Evolutionary conservation across 148 eudicot genomes (phyloP), one percentile per base, ranked within the genome.

Genomic region (Silene uniflora): DNA sequence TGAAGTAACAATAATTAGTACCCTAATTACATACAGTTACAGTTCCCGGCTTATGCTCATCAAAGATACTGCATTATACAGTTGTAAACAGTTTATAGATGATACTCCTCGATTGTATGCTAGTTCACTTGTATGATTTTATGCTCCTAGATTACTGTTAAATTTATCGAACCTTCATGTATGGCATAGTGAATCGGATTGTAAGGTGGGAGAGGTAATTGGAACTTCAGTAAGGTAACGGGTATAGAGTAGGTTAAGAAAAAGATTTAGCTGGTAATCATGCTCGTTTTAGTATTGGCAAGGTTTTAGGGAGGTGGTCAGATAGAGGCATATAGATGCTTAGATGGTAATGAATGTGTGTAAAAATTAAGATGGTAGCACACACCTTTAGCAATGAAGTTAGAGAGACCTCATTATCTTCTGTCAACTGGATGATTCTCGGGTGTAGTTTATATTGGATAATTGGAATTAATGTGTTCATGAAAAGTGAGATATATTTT

Each of bases 1-100:
- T 32, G 35, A 5, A 32, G 3, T 32, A 32, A 32, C 35, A 32
- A 5, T 32, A 32, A 32, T 32, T 32, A 32, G 35, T 39, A 39
- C 78, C 81, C 77, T 78, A 59, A 46, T 25, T 79, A 10, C 2
- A 6, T 52, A 52, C 56, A 18, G 49, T 2, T 67, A 25, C 21
- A 21, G 47, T 66, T 32, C 47, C 44, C 21, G n/a, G 3, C 19
- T 73, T 19, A 2, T 61, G 29, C 13, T 23, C 65, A 22, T 8
- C 11, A 39, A 39, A 11, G 24, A n/a, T 69, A 23, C 23, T 47
- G 72, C 58, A 47, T 69, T 46, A 25, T 49, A 12, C 10, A 19
- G 4, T 46, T 46, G 55, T 69, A 0, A 13, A 14, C 8, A 21
- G 5, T 22, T 47, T 59, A 21, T 69, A n/a, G 55, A 21, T 68